phyloP scores from a whole-genome alignment of 805 yeast genomes.

The Candida tallmaniae region DNA sequence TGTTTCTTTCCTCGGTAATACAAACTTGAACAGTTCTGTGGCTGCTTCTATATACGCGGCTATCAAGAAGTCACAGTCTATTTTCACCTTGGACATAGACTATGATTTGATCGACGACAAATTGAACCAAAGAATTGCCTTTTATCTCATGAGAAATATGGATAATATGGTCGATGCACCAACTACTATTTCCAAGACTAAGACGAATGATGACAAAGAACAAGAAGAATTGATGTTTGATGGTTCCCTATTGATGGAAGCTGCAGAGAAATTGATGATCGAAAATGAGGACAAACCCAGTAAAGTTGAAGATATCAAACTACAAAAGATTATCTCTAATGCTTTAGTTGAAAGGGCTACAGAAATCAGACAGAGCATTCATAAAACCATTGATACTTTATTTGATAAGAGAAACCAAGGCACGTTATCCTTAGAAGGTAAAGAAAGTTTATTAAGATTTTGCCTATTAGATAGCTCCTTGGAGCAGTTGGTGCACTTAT shows the following conservation, averaged over 20 bases:
- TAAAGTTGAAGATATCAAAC: conserved; percentile 30
- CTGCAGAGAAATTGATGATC: conserved; percentile 61
- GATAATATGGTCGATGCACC: conserved; percentile 23
- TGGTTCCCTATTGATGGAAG: conserved; percentile 68
- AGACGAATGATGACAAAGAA: conserved; percentile 22
- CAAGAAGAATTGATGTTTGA: conserved; percentile 72
- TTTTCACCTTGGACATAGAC: conserved; percentile 50
- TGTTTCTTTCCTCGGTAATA: conserved; percentile 52
- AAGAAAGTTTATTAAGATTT: conserved; percentile 49
- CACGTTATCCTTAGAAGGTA: conserved; percentile 47
- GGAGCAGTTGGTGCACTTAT: conserved; percentile 48
- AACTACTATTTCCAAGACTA: background rate
- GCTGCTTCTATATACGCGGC: conserved; percentile 49
- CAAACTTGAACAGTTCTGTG: conserved; percentile 38
- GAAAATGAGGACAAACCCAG: conserved; percentile 36
- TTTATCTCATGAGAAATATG: conserved; percentile 55
- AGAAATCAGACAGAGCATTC: conserved; percentile 47
- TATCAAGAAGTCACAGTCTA: conserved; percentile 41
- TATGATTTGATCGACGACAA: conserved; percentile 50
- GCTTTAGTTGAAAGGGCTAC: conserved; percentile 50
- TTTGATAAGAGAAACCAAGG: conserved; percentile 45
- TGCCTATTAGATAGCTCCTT: conserved; percentile 52
- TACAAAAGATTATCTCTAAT: conserved; percentile 43
- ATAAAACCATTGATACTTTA: conserved; percentile 46
- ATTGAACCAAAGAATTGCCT: conserved; percentile 49